Base-by-base conservation (phyloP, 192 early-diverging fungal species). In the Pilaira anomala region DNA sequence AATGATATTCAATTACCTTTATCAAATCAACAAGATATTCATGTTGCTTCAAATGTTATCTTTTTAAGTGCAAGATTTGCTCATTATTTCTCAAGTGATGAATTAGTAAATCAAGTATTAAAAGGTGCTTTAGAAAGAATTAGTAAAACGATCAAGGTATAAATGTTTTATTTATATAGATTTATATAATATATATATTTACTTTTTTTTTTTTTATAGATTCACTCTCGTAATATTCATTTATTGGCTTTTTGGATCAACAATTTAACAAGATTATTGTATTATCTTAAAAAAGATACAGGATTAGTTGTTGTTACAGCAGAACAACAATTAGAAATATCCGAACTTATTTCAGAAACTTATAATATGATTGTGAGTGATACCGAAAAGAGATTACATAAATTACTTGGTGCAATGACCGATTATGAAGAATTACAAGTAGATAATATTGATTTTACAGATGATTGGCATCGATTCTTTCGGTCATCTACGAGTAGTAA, bases 61-160 rank as follows among this genome's bases (percentile, higher is more conserved):
- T 96, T 95, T 63, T 72, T 98, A 48, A 87, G 86, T 28, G 91
- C 93, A 19, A 80, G 96, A 56, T 98, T 91, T 75, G 93, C 94
- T 8, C 87, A 88, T 68, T 91, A 96, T 60, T 89, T 86, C 67
- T 85, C 87, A 29, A 83, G 82, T 41, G 61, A 78, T 3, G 92
- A 94, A 60, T 75, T 95, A 16, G 61, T 95, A 36, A 81, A 89
- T 45, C 75, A 84, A 52, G 81, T 95, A 18, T 75, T 94, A 11
- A 75, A 78, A 12, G 82, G 79, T 13, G 76, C 85, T 8, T 70
- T 90, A 14, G 65, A 76, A 1, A 69, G 83, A 28, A 86, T 93
- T 48, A 82, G 76, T 41, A 80, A 77, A 18, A 53, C 76, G 36
- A 75, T 85, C 25, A 76, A 76, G 75, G 85, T 83, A 76, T 63